Conservation (phyloP, 768 basidiomycete species). For the Mycena amicta region DNA sequence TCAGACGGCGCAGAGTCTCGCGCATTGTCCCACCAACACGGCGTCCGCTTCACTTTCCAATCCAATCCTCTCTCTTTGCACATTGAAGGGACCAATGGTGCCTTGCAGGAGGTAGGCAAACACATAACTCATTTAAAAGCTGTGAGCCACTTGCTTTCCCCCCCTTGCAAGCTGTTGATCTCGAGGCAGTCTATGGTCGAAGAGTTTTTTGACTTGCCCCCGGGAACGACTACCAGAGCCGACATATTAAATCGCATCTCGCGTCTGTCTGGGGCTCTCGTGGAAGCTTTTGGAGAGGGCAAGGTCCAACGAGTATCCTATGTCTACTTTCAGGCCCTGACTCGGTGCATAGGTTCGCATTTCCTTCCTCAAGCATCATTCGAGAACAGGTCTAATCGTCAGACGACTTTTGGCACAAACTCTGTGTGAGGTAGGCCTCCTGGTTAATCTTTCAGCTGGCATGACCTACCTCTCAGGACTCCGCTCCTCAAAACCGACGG, state of each 20-base stretch:
- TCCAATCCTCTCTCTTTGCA: slow-evolving; percentile 58
- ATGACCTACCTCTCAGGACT: slow-evolving; percentile 11
- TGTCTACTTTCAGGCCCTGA: no score
- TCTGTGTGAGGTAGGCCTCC: slow-evolving; percentile 49
- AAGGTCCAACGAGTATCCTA: no score
- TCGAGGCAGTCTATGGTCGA: slow-evolving; percentile 41
- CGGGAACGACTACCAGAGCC: slow-evolving; percentile 40
- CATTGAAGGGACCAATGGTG: slow-evolving; percentile 58
- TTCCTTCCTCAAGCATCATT: slow-evolving; percentile 46
- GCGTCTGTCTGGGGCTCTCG: slow-evolving; percentile 64
- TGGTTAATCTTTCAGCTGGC: neutral
- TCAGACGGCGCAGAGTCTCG: slow-evolving; percentile 68
- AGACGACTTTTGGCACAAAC: slow-evolving; percentile 56
- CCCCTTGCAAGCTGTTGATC: slow-evolving; percentile 8
- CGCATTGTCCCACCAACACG: slow-evolving; percentile 58
- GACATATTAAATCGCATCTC: slow-evolving; percentile 67
- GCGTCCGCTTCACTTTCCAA: slow-evolving; percentile 62
- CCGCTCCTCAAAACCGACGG: slow-evolving; percentile 7
- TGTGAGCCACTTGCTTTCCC: slow-evolving; percentile 33
- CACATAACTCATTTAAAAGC: slow-evolving; percentile 51
- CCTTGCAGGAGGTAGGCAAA: slow-evolving; percentile 49
- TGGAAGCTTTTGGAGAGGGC: slow-evolving; percentile 54
- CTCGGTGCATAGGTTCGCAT: slow-evolving; percentile 59
- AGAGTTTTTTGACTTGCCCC: slow-evolving; percentile 46
- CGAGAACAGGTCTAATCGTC: slow-evolving; percentile 42